Conservation (phyloP, 2,329 filamentous ascomycete species). For the Lachnellula suecica region DNA sequence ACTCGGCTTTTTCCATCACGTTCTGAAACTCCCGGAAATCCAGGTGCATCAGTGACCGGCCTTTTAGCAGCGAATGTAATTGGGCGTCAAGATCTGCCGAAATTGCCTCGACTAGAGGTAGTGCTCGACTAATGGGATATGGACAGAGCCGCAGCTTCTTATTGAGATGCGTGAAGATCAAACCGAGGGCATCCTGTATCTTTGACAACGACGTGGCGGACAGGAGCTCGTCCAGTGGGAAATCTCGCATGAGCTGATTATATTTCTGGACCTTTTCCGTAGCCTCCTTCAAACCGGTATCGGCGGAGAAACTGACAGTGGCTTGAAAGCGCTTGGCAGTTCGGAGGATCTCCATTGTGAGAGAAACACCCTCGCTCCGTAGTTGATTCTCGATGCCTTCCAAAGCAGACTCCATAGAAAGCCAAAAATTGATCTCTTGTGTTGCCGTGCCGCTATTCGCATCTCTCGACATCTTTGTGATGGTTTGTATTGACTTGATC, state of each 20-base stretch:
- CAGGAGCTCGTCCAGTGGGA: slow-evolving; percentile 90
- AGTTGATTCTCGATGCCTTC: slow-evolving; percentile 91
- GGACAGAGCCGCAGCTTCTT: slow-evolving; percentile 96
- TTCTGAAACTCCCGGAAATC: slow-evolving; percentile 87
- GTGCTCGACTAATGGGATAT: slow-evolving; percentile 87
- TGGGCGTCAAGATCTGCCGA: slow-evolving; percentile 88
- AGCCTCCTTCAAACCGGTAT: slow-evolving; percentile 93
- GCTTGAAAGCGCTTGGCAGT: slow-evolving; percentile 98
- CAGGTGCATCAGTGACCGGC: slow-evolving; percentile 85
- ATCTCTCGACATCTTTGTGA: slow-evolving; percentile 92
- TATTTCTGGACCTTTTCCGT: slow-evolving; percentile 97
- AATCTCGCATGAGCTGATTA: slow-evolving; percentile 98
- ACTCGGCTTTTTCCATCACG: slow-evolving; percentile 79
- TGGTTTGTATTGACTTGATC: slow-evolving; percentile 98
- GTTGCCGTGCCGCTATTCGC: slow-evolving; percentile 75
- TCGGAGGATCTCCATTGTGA: slow-evolving; percentile 93
- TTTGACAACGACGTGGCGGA: slow-evolving; percentile 88
- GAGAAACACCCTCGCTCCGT: slow-evolving; percentile 79
- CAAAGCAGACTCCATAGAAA: slow-evolving; percentile 92
- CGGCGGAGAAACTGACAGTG: slow-evolving; percentile 92
- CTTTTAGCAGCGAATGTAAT: slow-evolving; percentile 81
- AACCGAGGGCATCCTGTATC: slow-evolving; percentile 81
- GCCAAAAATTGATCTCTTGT: slow-evolving; percentile 98
- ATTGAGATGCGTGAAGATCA: slow-evolving; percentile 94
- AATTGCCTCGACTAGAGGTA: slow-evolving; percentile 95